Evolutionary conservation across 2,329 filamentous ascomycete species (phyloP).

Genomic region (Huntiella omanensis): DNA sequence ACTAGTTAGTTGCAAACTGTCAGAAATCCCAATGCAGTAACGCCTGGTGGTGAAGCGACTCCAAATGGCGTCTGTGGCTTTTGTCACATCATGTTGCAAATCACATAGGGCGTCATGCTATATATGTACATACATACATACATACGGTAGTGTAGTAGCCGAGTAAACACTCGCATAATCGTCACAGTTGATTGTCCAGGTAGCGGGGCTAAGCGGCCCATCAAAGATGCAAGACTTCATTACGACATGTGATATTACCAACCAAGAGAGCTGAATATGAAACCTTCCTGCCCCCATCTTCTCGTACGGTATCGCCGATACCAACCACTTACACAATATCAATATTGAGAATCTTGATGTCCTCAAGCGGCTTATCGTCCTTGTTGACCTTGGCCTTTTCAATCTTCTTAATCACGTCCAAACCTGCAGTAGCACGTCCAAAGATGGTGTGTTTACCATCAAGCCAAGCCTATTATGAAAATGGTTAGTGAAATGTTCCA

Average conservation of each 20-base stretch:
- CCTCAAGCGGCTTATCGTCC: slow-evolving; percentile 78
- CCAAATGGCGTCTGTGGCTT: too few relatives aligned
- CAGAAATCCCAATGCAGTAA: too few relatives aligned
- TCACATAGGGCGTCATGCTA: neutral
- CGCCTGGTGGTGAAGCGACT: too few relatives aligned
- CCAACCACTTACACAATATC: slow-evolving; percentile 27
- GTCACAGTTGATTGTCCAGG: too few relatives aligned
- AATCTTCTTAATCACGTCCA: slow-evolving; percentile 92
- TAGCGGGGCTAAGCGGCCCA: too few relatives aligned
- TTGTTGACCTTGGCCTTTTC: slow-evolving; percentile 73
- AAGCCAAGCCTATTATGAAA: slow-evolving; percentile 39
- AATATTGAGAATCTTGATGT: slow-evolving; percentile 94
- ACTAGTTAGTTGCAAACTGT: too few relatives aligned
- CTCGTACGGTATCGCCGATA: neutral
- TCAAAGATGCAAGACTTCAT: too few relatives aligned
- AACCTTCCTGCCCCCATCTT: neutral
- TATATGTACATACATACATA: neutral
- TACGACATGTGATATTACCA: too few relatives aligned
- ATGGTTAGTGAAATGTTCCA: too few relatives aligned
- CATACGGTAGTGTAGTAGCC: neutral
- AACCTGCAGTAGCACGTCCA: slow-evolving; percentile 68
- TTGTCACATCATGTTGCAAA: too few relatives aligned
- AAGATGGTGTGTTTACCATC: slow-evolving; percentile 96
- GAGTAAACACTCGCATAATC: too few relatives aligned
- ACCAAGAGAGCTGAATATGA: neutral